phyloP scores from a whole-genome alignment of 2,329 filamentous ascomycete genomes.

The Colletotrichum viniferum region DNA sequence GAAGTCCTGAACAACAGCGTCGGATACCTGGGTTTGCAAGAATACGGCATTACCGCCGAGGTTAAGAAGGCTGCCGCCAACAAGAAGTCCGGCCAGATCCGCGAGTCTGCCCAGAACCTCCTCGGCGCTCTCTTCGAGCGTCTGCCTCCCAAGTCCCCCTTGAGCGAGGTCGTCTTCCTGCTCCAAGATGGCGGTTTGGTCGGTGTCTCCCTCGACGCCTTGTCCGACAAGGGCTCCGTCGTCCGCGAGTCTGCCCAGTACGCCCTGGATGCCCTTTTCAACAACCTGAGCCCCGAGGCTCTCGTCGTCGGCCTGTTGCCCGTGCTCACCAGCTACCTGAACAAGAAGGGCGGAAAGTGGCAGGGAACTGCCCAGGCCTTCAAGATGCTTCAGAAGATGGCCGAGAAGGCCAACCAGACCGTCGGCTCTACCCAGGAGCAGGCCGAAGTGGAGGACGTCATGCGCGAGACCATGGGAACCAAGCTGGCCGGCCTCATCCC shows the following conservation, averaged over 20 bases:
- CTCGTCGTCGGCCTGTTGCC: conserved; percentile 85
- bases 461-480: conserved; percentile 89
- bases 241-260: conserved; percentile 94
- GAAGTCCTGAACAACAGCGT: conserved; percentile 60
- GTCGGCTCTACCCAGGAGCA: conserved; percentile 80
- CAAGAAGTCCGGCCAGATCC: conserved; percentile 87
- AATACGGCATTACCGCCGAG: conserved; percentile 60
- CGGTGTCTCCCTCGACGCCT: conserved; percentile 75
- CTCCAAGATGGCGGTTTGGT: conserved; percentile 80
- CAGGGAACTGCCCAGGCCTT: conserved; percentile 91
- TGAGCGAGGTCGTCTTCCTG: conserved; percentile 82
- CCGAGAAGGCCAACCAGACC: conserved; percentile 88
- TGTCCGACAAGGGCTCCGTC: conserved; percentile 88
- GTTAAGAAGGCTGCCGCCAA: conserved; percentile 79
- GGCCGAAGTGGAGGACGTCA: conserved; percentile 84
- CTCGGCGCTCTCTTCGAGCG: conserved; percentile 93
- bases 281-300: conserved; percentile 78
- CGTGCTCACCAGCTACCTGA: conserved; percentile 74
- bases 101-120: conserved; percentile 94
- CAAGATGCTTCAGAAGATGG: conserved; percentile 88
- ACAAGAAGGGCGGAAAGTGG: conserved; percentile 91
- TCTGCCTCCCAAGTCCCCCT: conserved; percentile 76
- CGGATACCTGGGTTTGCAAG: conserved; percentile 55
- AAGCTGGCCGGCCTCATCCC: conserved; percentile 88
- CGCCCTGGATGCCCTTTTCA: conserved; percentile 87